Evolutionary conservation across 371 early-diverging fungal species (phyloP), one percentile per base, ranked within the genome.

Genomic region (Conidiobolus incongruus): DNA sequence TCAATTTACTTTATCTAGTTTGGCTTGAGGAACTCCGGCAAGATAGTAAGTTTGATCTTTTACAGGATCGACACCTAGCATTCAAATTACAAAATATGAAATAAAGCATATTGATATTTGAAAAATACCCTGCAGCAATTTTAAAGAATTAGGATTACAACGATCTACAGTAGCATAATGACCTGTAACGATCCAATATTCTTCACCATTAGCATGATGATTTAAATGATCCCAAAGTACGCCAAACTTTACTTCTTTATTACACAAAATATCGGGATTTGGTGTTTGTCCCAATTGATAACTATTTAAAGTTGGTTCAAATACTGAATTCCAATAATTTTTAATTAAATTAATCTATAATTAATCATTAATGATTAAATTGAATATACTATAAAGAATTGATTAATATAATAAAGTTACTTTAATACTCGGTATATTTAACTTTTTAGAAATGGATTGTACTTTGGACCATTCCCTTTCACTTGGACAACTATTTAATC

Each of bases 1-100:
- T 4, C 13, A 12, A 15, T 22, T 39, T 55, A 55, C 55, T 5
- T 63, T 55, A 35, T 54, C 46, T 12, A 73, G 35, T 11, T 67
- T 65, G 15, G 45, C 16, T 45, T 65, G 60, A 5, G 60, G 52
- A 5, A 83, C 71, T 2, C 64, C 65, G 0, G 86, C 75, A n/a
- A 94, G 55, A 47, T 82, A 94, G 58, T 91, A 94, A 1, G 82
- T 78, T 54, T 94, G 95, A 52, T 94, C 95, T 48, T 94, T 94
- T 33, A 47, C 61, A 19, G 48, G 42, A 47, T 94, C 95, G 5
- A 52, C 15, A 0, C 77, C 77, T 48, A 53, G 38, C 22, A 17
- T 12, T 3, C 15, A 19, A 8, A 11, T 15, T 32, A 17, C 15
- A n/a, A 17, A 7, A 38, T 21, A 7, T 11, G 6, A 35, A n/a